Base-by-base conservation (phyloP, 2,329 filamentous ascomycete genomes). In the Pseudogymnoascus verrucosus region DNA sequence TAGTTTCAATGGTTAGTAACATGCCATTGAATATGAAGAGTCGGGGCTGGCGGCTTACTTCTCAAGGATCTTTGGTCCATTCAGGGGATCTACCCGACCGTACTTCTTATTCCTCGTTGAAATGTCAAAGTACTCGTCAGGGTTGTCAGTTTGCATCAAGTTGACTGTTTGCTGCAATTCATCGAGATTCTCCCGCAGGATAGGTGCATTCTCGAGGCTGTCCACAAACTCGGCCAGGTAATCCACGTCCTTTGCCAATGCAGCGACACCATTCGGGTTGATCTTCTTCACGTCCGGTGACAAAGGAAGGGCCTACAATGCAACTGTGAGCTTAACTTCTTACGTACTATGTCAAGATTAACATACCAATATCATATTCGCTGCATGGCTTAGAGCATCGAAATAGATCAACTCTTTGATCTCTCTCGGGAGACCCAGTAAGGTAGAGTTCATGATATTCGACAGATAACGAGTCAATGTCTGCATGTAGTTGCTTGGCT, bases 341-440 rank as follows among this genome's bases (percentile, higher is more conserved):
- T 44, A 59, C 12, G 12, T n/a, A 14, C 14, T 40, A 61, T 19
- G 11, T 12, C 19, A 61, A 40, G 37, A 21, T 19, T 10, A 57
- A 21, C 28, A 31, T 73, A 90, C 89, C 66, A 96, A 76, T 63
- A 97, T 95, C 75, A 89, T 91, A 66, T 89, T 89, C 3, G 91
- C 89, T 1, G 95, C 92, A 75, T 99, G 95, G 63, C 88, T 92
- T 37, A 99, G 83, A 0, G 95, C 95, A 73, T 98, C 95, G 72
- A 96, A 97, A 78, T 99, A 98, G 70, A 99, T 96, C 63, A 97
- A 86, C 74, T 96, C 92, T 74, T 98, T 98, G 76, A 99, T 97
- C 71, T 96, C 91, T 31, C 91, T 87, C 0, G 96, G 95, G n/a
- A 99, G 79, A 1, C 93, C 93, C 1, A 99, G 83, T 4, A 99